These are phyloP conservation scores for Mycena vulgaris DNA, from an alignment of 768 basidiomycete species.

Conservation along the genomic window DNA sequence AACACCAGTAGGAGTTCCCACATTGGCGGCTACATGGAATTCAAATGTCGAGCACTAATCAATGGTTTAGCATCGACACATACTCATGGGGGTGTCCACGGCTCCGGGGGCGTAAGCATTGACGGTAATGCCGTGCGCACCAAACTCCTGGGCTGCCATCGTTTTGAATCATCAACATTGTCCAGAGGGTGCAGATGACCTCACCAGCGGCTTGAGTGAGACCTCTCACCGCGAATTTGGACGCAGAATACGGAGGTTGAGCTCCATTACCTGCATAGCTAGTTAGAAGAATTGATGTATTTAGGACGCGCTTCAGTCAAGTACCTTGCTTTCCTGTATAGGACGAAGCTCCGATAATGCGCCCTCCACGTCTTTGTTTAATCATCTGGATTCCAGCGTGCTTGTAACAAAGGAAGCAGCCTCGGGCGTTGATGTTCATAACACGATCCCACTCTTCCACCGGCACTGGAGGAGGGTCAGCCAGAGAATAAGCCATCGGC, in stretches of 20 bases:
- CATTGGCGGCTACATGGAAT: too few species aligned
- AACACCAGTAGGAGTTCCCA: too few species aligned
- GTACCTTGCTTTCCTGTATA: conserved; percentile 55
- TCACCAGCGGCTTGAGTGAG: conserved; percentile 56
- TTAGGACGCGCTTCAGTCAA: background rate
- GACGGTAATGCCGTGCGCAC: conserved; percentile 23
- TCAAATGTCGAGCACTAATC: too few species aligned
- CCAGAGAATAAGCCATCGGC: background rate
- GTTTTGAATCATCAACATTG: too few species aligned
- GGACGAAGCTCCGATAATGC: conserved; percentile 58
- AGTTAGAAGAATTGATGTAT: background rate
- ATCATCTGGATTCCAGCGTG: conserved; percentile 57
- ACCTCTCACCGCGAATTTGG: conserved; percentile 61
- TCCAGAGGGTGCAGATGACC: too few species aligned
- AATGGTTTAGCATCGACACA: background rate
- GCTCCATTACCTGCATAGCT: background rate
- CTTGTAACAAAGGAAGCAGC: conserved; percentile 54
- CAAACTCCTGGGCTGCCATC: conserved; percentile 27
- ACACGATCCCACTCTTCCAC: conserved; percentile 43
- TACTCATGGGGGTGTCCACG: background rate
- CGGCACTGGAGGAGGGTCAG: conserved; percentile 19
- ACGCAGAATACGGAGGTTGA: conserved; percentile 49
- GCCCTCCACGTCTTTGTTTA: conserved; percentile 56
- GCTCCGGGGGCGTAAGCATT: conserved; percentile 32
- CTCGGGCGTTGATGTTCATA: conserved; percentile 48